Conservation (phyloP, 169 alveolate species). For the Plasmodium sp. region DNA sequence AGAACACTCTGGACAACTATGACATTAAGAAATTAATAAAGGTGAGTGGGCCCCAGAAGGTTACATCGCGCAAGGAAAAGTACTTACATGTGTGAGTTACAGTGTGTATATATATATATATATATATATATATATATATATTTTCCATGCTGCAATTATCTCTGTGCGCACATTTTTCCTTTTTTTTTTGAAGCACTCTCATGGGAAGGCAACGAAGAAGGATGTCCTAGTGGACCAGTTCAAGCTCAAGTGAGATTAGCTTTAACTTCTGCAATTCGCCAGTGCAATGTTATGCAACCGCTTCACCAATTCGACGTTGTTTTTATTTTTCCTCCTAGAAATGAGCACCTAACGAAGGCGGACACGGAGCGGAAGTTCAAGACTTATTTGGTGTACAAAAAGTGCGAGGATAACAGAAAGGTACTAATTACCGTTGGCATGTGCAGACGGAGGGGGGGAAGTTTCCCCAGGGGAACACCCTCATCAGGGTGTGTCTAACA, state of each 20-base stretch:
- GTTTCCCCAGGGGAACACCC: neutral
- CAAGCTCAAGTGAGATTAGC: slow-evolving; percentile 6
- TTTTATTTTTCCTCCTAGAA: neutral
- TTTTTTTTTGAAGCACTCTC: slow-evolving; percentile 66
- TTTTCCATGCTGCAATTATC: neutral
- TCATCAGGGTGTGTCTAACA: neutral
- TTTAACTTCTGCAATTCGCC: neutral
- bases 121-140: no score
- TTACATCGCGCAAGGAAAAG: neutral
- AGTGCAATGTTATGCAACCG: neutral
- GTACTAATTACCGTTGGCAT: neutral
- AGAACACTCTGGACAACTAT: slow-evolving; percentile 39
- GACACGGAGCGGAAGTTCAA: slow-evolving; percentile 69
- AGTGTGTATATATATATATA: neutral
- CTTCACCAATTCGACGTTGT: neutral
- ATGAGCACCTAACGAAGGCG: slow-evolving; percentile 69
- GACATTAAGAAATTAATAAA: slow-evolving; percentile 73
- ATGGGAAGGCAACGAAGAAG: slow-evolving; percentile 66
- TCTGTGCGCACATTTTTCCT: no score
- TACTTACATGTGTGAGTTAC: neutral
- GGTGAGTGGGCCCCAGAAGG: neutral
- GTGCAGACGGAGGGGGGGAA: neutral
- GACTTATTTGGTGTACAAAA: slow-evolving; percentile 33
- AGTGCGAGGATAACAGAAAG: slow-evolving; percentile 68
- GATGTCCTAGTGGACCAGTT: slow-evolving; percentile 70